These are phyloP conservation scores for Albugo laibachii DNA, from an alignment of 352 stramenopile genomes.

Conservation along the genomic window DNA sequence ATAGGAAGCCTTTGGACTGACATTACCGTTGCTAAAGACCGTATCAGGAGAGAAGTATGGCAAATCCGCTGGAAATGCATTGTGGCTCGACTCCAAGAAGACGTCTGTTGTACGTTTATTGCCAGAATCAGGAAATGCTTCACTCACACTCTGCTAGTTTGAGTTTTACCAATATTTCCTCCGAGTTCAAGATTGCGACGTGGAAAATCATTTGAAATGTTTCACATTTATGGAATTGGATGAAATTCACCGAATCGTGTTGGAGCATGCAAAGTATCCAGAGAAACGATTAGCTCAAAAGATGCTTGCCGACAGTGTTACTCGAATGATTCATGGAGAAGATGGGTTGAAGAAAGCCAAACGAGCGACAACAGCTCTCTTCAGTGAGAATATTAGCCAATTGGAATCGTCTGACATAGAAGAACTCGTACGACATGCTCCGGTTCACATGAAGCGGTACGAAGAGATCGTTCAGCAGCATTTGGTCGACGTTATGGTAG, in stretches of 20 bases:
- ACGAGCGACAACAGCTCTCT: constrained; percentile 38
- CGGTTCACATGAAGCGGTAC: constrained; percentile 15
- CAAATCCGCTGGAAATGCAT: constrained; percentile 94
- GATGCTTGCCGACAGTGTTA: constrained; percentile 65
- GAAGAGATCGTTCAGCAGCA: constrained; percentile 41
- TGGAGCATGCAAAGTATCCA: constrained; percentile 49
- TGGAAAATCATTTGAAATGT: constrained; percentile 91
- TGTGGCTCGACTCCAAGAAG: constrained; percentile 93
- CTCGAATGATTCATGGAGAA: constrained; percentile 85
- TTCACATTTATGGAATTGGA: constrained; percentile 93
- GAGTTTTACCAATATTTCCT: constrained; percentile 90
- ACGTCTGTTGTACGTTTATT: constrained; percentile 81
- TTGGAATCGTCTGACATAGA: constrained; percentile 52
- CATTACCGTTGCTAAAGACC: constrained; percentile 93
- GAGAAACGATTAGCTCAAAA: constrained; percentile 61
- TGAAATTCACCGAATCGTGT: constrained; percentile 81
- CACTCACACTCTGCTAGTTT: constrained; percentile 23
- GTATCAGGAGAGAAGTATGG: constrained; percentile 97
- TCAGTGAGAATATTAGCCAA: constrained; percentile 32
- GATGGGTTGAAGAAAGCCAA: constrained; percentile 51
- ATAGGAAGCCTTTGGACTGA: constrained; percentile 85
- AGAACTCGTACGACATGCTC: constrained; percentile 41
- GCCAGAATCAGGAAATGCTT: background rate
- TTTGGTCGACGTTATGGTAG: constrained; percentile 84
- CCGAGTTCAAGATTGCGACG: constrained; percentile 76